Conservation (phyloP, 169 alveolate genomes). For the Eimeria zaria region DNA sequence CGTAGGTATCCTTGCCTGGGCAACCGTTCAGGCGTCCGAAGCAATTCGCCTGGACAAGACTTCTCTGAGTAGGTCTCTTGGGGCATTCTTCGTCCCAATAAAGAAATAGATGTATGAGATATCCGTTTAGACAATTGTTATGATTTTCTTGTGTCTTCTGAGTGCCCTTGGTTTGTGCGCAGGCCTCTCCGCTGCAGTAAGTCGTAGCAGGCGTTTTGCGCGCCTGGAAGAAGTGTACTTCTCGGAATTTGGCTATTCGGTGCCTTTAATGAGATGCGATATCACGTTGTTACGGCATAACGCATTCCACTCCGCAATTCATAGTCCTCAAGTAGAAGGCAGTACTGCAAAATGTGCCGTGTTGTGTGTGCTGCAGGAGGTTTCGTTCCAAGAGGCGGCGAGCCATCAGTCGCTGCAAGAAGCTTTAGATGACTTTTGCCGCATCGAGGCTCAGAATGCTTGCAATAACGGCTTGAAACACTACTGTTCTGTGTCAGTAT, state of each 20-base stretch:
- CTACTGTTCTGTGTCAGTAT: background rate
- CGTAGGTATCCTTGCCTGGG: background rate
- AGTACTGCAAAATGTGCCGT: background rate
- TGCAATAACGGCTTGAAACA: background rate
- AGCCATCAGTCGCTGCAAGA: background rate
- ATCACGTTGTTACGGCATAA: background rate
- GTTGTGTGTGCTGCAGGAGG: constrained; percentile 5
- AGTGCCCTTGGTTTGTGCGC: constrained; percentile 1
- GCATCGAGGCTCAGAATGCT: background rate
- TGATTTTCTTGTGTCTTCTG: background rate
- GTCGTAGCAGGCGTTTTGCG: background rate
- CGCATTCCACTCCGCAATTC: background rate
- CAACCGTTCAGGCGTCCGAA: background rate
- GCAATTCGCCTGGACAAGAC: constrained; percentile 4
- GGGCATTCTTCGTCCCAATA: background rate
- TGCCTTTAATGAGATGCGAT: background rate
- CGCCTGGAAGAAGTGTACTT: background rate
- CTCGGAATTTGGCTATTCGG: background rate
- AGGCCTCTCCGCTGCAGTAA: constrained; percentile 44
- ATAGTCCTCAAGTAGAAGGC: background rate
- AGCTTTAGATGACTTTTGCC: constrained; percentile 20
- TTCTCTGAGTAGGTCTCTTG: constrained; percentile 2
- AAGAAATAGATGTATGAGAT: background rate
- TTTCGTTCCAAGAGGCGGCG: background rate
- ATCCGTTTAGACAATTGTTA: background rate